Base-by-base conservation (phyloP, 2,329 filamentous ascomycete genomes). In the Chalara sp. region DNA sequence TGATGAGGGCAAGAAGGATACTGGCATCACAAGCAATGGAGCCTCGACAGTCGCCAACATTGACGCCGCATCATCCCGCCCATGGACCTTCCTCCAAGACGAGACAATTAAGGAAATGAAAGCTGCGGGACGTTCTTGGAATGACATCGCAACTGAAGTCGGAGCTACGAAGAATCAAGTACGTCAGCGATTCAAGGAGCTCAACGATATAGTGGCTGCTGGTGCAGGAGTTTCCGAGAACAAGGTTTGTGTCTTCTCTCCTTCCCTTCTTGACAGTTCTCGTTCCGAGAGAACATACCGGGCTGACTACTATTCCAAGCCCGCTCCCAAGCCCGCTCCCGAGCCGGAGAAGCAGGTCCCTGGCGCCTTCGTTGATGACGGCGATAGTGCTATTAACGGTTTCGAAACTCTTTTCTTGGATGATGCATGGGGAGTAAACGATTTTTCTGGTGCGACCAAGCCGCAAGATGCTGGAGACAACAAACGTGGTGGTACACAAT, bases 1-100 rank as follows among this genome's bases (percentile, higher is more conserved):
- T 21, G 21, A 21, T 21, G 21, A 21, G 21, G 21, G 21, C 21
- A 21, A 21, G 21, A 21, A 21, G 21, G 21, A 21, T 21, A 21
- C 21, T 21, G 21, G 21, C 21, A 21, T 21, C 21, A 21, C 2
- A 21, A 21, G 21, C 21, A 21, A 21, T 21, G 21, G 21, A 21
- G 21, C 21, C 21, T 21, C 21, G 21, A 21, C 21, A 21, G 21
- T 21, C 21, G 21, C 21, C 21, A 21, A 21, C 21, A 3, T 21
- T 3, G 21, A 21, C 21, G 21, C 21, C 21, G 21, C 21, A 21
- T 21, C 21, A 21, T 21, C 21, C 3, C 21, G 21, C 21, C 21
- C 21, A 21, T 63, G 61, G 61, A 61, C 56, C 2, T 29, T 44
- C n/a, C 56, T 54, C n/a, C 55, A 64, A 56, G 62, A 64, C 35